Evolutionary conservation across 371 early-diverging fungal species (phyloP), one percentile per base, ranked within the genome.

Genomic region (Pancytospora philotis): DNA sequence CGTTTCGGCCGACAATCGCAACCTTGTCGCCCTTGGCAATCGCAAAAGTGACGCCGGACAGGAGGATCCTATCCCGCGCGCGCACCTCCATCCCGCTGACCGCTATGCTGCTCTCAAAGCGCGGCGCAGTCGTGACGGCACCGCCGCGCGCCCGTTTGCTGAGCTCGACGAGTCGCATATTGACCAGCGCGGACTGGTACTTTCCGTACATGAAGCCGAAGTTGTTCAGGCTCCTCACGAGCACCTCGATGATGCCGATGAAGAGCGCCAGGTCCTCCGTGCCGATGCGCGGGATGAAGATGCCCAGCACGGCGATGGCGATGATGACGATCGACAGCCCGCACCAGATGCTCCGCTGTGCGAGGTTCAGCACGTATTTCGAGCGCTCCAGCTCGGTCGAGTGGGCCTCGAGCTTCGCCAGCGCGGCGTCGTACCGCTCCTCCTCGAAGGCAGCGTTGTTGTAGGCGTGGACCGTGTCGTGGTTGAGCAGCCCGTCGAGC

Each of bases 1-100:
- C 81, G 68, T 72, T 79, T 27, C 50, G 48, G 28, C 80, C 32
- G 89, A 87, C 82, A 87, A 91, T 35, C 89, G 83, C 32, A 88
- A 85, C n/a, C 62, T 79, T 80, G 25, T 80, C 81, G 28, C 79
- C 79, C 59, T 71, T 67, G 1, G 59, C 51, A 25, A 80, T 66
- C 13, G 4, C 27, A 72, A 81, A 76, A 52, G 63, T 73, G 8
- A 74, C 35, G 57, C 72, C 50, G 0, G 62, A 41, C 10, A 80
- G 39, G 30, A 80, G 61, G 8, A 35, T 39, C 59, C 57, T 69
- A 4, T 13, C 32, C 19, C 52, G n/a, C 4, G 35, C 27, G 2
- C 2, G 22, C 13, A 63, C 53, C 16, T 25, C 1, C 19, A 78
- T 31, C 61, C 71, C 30, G 10, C 22, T 34, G 3, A 68, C 25